Evolutionary conservation across 768 basidiomycete species (phyloP), one percentile per base, ranked within the genome.

Genomic region (Rhizopogon vinicolor): DNA sequence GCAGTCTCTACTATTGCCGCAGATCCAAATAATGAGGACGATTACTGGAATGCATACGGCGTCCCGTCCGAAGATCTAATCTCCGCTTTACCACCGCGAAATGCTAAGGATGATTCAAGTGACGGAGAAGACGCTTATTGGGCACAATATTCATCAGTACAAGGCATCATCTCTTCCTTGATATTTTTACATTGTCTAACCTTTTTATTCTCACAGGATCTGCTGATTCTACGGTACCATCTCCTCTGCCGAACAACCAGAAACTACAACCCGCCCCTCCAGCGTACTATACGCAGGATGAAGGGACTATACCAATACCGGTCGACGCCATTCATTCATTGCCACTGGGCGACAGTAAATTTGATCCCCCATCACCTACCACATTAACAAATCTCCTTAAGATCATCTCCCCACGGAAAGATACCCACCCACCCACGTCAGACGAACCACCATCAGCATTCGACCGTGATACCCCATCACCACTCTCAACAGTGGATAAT

Each of bases 11-110:
- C 52, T 33, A 39, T 46, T 14, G 57, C 56, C 49, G 41, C 41
- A 35, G 55, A 70, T 58, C 45, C 48, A 16, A 70, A 71, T 35
- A 65, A 65, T 29, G 80, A 83, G 19, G 78, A 83, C 62, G 72
- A 78, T 7, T 90, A 89, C 63, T 91, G 88, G 89, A 76, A 84
- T 59, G 76, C 84, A 10, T 89, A 89, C 58, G 80, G 75, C 18
- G 69, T 70, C 10, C 61, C 63, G 9, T 74, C 73, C 44, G 56
- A 62, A 10, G 74, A 72, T 52, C 54, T 58, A 44, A 51, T 54
- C 25, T 61, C 54, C n/a, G 29, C 58, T 53, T 29, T 60, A 57
- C 42, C 51, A 35, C 42, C 44, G 35, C 49, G 60, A 69, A 53
- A 57, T 57, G 46, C 67, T 66, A 48, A 39, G 18, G 43, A 44